A percentile compares a stretch with the other conserved stretches of the same genome.
phyloP scores from a whole-genome alignment of 345 rosid species.

The Microthlaspi erraticum region DNA sequence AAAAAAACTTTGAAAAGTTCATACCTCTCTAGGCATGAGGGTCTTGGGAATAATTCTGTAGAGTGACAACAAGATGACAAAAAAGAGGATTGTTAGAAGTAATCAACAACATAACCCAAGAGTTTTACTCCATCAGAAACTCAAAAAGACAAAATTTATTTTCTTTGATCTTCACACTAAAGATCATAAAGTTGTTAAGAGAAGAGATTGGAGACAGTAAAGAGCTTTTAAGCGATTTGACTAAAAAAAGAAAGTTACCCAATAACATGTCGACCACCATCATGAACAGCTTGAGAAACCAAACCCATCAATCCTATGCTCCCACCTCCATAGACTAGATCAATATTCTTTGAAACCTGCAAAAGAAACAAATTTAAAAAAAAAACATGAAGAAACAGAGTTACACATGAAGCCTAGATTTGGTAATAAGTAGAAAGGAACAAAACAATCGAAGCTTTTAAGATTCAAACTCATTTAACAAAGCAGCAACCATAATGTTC shows the following conservation, averaged over 20 bases:
- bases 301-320: constrained; percentile 99
- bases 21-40: constrained; percentile 99
- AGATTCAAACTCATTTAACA: constrained; percentile 31
- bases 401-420: constrained; percentile 30
- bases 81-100: constrained; percentile 29
- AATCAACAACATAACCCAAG: constrained; percentile 25
- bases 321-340: constrained; percentile 99
- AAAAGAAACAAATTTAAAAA: constrained; percentile 28
- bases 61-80: constrained; percentile 79
- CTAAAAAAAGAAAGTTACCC: constrained; percentile 58
- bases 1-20: constrained; percentile 21
- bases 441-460: neutral
- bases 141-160: constrained; percentile 10
- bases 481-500: constrained; percentile 7
- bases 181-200: constrained; percentile 12
- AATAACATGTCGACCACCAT: constrained; percentile 99
- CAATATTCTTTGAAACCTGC: constrained; percentile 97
- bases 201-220: constrained; percentile 2
- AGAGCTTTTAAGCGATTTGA: constrained; percentile 2
- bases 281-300: constrained; percentile 98
- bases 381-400: constrained; percentile 21
- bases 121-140: constrained; percentile 23
- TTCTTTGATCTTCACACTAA: neutral
- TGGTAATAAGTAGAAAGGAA: constrained; percentile 7
- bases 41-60: constrained; percentile 99